phyloP scores from a whole-genome alignment of 148 eudicot species.

The Fagopyrum tataricum region DNA sequence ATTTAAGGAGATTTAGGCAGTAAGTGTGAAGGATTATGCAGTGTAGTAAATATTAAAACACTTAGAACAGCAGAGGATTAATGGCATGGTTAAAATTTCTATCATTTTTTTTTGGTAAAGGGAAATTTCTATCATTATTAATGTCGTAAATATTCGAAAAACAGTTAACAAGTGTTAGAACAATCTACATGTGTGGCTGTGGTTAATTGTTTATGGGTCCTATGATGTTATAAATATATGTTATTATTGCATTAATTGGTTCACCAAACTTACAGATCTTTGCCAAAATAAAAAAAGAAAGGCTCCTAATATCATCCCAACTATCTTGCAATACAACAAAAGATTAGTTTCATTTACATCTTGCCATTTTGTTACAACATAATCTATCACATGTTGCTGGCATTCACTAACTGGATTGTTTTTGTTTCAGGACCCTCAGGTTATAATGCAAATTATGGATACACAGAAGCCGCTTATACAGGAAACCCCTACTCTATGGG shows the following conservation, averaged over 20 bases:
- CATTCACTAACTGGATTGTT: not conserved
- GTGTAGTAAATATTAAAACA: not conserved
- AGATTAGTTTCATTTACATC: not conserved
- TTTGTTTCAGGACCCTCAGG: conserved; percentile 22
- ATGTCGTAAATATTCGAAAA: not conserved
- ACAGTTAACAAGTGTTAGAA: not conserved
- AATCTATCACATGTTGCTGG: conserved; percentile 1
- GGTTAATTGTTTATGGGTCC: conserved; percentile 2
- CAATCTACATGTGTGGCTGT: not conserved
- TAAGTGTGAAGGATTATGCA: not conserved
- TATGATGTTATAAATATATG: not conserved
- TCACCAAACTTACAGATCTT: not conserved
- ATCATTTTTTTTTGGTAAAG: too few species aligned
- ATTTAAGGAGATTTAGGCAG: not conserved
- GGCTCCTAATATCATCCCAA: not conserved
- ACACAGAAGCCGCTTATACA: conserved; percentile 61
- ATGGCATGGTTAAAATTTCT: not conserved
- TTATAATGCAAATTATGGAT: conserved; percentile 57
- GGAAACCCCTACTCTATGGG: conserved; percentile 60
- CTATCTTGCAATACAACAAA: not conserved
- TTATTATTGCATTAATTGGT: not conserved
- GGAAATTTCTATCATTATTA: too few species aligned
- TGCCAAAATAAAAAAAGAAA: not conserved
- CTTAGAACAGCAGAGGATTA: not conserved
- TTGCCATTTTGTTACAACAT: not conserved